phyloP scores from a whole-genome alignment of 2,329 filamentous ascomycete genomes.

The Venturia nashicola region DNA sequence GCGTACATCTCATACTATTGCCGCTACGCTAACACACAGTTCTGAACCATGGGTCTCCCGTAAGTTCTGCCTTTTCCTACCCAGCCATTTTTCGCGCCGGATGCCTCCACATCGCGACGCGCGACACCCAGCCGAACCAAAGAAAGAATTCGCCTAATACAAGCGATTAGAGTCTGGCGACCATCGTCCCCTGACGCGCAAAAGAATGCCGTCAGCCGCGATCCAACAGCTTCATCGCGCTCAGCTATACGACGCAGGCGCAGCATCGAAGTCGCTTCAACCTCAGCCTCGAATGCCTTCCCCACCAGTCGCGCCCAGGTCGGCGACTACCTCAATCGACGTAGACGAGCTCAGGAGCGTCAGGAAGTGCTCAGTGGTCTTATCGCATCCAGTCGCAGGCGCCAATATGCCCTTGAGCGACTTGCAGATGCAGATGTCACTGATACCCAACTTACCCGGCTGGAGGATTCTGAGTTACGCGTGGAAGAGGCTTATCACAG shows the following conservation, averaged over 20 bases:
- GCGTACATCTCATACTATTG: background rate
- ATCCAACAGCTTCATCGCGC: slow-evolving; percentile 39
- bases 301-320: slow-evolving; percentile 14
- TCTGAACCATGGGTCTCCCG: slow-evolving; percentile 35
- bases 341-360: background rate
- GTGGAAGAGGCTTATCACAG: background rate
- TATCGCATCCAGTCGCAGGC: background rate
- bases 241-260: slow-evolving; percentile 44
- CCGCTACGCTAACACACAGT: background rate
- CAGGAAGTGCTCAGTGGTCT: background rate
- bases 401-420: background rate
- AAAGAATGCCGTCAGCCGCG: slow-evolving; percentile 35
- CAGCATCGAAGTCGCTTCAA: background rate
- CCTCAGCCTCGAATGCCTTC: slow-evolving; percentile 20
- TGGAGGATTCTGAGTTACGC: background rate
- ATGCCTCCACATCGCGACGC: slow-evolving; percentile 9
- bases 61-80: slow-evolving; percentile 20
- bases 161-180: slow-evolving; percentile 37
- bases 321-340: slow-evolving; percentile 14
- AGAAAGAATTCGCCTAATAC: background rate
- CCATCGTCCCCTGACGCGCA: slow-evolving; percentile 36
- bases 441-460: background rate
- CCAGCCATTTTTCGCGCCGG: slow-evolving; percentile 11
- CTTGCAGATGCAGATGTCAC: background rate
- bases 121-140: slow-evolving; percentile 3